Percentiles rank a stretch among this genome's conserved stretches.
phyloP scores from a whole-genome alignment of 2,329 filamentous ascomycete genomes.

The Tolypocladium amazonense region DNA sequence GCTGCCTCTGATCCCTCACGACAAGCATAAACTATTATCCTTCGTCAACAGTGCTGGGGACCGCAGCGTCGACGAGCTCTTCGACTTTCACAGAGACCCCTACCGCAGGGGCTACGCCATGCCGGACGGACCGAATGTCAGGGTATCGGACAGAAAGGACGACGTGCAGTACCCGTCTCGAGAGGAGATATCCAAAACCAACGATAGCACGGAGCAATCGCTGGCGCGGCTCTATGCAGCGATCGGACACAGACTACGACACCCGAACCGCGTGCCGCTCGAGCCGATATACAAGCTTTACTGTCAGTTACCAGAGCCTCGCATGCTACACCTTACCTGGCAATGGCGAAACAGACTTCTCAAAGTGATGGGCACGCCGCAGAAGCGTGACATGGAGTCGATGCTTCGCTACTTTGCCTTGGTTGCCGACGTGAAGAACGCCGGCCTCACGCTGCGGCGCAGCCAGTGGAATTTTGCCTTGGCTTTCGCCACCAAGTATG shows the following conservation, averaged over 20 bases:
- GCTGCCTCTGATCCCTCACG: conserved; percentile 6
- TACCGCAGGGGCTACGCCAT: conserved; percentile 43
- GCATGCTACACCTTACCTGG: conserved; percentile 38
- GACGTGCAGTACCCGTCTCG: conserved; percentile 36
- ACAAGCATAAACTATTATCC: conserved; percentile 36
- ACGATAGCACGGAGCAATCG: conserved; percentile 21
- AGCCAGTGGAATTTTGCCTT: conserved; percentile 80
- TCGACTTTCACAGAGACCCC: conserved; percentile 41
- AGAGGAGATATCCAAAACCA: conserved; percentile 25
- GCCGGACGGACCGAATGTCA: conserved; percentile 35
- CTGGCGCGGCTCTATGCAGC: conserved; percentile 29
- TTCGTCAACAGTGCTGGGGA: conserved; percentile 40
- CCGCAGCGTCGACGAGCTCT: conserved; percentile 39
- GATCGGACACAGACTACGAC: conserved; percentile 30
- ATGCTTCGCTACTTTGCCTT: conserved; percentile 79
- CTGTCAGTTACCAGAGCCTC: conserved; percentile 36
- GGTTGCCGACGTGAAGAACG: conserved; percentile 69
- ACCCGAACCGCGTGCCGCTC: conserved; percentile 27
- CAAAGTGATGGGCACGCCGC: conserved; percentile 54
- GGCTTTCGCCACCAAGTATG: conserved; percentile 65
- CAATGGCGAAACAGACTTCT: conserved; percentile 53
- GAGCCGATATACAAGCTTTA: conserved; percentile 40
- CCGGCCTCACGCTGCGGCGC: conserved; percentile 55
- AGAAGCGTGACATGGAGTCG: conserved; percentile 42
- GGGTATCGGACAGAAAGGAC: conserved; percentile 37